Percentiles rank a stretch among this genome's conserved stretches.
Conservation (phyloP, 352 stramenopile genomes). For the Stephanocyclus meneghinianus region DNA sequence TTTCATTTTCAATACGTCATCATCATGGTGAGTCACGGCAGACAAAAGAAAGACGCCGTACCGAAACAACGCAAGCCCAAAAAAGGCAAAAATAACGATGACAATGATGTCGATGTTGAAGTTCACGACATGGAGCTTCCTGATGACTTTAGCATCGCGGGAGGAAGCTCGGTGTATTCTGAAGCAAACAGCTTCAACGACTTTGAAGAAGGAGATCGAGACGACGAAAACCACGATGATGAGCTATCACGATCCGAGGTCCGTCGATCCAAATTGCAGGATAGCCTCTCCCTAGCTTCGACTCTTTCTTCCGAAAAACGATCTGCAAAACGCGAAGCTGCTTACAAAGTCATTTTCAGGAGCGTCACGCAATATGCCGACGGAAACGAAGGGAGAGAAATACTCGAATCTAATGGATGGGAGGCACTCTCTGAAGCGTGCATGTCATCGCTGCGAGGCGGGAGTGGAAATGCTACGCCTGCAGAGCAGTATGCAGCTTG, state of each 20-base stretch:
- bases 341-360: conserved; percentile 62
- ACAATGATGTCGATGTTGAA: conserved; percentile 6
- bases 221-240: background rate
- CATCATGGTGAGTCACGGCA: conserved; percentile 42
- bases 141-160: conserved; percentile 32
- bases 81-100: conserved; percentile 3
- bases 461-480: conserved; percentile 34
- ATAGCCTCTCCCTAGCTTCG: conserved; percentile 46
- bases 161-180: background rate
- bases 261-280: conserved; percentile 32
- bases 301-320: conserved; percentile 65
- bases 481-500: conserved; percentile 80
- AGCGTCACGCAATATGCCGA: conserved; percentile 67
- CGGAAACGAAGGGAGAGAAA: conserved; percentile 28
- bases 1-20: background rate
- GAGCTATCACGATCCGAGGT: conserved; percentile 2
- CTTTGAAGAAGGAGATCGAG: conserved; percentile 3
- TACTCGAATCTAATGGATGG: conserved; percentile 29
- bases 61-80: conserved; percentile 14
- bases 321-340: conserved; percentile 58
- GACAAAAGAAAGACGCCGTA: conserved; percentile 36
- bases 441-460: conserved; percentile 32
- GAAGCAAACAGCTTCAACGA: conserved; percentile 6
- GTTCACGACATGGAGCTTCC: conserved; percentile 23
- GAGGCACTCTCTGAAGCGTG: conserved; percentile 28